Conservation (phyloP, 495 filamentous ascomycete genomes). For the Hyaloscypha variabilis region DNA sequence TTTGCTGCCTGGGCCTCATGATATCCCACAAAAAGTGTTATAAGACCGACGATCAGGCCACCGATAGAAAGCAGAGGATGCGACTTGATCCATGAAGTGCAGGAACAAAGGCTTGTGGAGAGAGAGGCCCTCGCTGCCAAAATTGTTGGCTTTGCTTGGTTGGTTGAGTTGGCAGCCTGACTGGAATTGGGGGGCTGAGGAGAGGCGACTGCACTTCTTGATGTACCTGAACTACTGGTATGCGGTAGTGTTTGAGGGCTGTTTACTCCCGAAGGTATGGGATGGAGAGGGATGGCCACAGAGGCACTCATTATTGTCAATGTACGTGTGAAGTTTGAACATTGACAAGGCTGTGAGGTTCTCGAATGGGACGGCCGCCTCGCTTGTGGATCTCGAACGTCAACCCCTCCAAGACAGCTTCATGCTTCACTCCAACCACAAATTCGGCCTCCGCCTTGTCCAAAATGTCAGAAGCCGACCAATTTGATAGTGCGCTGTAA, state of each 20-base stretch:
- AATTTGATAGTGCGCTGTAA: conserved; percentile 84
- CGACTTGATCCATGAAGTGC: background rate
- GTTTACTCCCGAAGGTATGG: background rate
- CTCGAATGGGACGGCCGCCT: background rate
- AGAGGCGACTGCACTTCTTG: background rate
- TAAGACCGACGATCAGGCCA: background rate
- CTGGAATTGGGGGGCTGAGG: background rate
- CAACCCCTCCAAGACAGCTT: conserved; percentile 23
- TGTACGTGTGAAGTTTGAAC: background rate
- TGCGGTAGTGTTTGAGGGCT: background rate
- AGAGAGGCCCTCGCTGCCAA: background rate
- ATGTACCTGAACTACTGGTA: background rate
- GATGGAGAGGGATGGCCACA: background rate
- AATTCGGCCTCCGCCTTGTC: conserved; percentile 8
- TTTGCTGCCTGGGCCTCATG: background rate
- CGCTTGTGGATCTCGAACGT: conserved; percentile 21
- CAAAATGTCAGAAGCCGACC: conserved; percentile 44
- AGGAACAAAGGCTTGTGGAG: background rate
- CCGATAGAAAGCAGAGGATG: background rate
- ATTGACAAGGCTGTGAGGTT: background rate
- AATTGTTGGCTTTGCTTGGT: background rate
- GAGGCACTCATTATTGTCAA: background rate
- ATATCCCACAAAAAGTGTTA: background rate
- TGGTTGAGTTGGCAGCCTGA: background rate
- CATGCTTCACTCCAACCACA: conserved; percentile 6